These are phyloP conservation scores for Xylaria cubensis DNA, from an alignment of 495 filamentous ascomycete genomes.

Conservation along the genomic window DNA sequence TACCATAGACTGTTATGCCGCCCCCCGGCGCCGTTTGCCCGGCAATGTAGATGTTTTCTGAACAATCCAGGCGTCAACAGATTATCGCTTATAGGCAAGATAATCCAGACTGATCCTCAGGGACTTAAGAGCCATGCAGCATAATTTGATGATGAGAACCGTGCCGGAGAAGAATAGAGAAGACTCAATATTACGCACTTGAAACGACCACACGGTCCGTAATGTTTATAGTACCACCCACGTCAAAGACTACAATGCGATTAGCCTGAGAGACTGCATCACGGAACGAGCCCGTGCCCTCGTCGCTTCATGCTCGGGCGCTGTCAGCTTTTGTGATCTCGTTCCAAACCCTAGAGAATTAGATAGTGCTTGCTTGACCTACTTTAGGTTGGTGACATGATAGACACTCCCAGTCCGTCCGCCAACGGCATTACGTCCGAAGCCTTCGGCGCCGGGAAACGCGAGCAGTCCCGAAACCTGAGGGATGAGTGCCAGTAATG, in stretches of 20 bases:
- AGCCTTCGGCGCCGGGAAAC: conserved; percentile 51
- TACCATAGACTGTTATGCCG: conserved; percentile 47
- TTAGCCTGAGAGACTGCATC: conserved; percentile 48
- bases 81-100: neutral
- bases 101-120: neutral
- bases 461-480: conserved; percentile 37
- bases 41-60: conserved; percentile 45
- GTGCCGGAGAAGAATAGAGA: neutral
- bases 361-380: conserved; percentile 2
- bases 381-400: conserved; percentile 48
- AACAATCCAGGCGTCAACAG: neutral
- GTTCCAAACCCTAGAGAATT: neutral
- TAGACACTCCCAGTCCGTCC: conserved; percentile 47
- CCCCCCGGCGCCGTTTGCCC: conserved; percentile 49
- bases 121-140: neutral
- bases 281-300: conserved; percentile 48
- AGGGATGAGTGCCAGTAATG: conserved; percentile 24
- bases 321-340: neutral
- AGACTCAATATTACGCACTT: neutral
- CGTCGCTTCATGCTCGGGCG: conserved; percentile 31
- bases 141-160: neutral
- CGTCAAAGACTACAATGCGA: conserved; percentile 48
- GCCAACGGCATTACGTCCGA: conserved; percentile 47
- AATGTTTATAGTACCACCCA: conserved; percentile 48
- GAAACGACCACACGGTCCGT: conserved; percentile 41